A percentile compares a stretch with the other conserved stretches of the same genome.
These are phyloP conservation scores for Dendryphion nanum DNA, from an alignment of 2,329 filamentous ascomycete species.

Conservation along the genomic window DNA sequence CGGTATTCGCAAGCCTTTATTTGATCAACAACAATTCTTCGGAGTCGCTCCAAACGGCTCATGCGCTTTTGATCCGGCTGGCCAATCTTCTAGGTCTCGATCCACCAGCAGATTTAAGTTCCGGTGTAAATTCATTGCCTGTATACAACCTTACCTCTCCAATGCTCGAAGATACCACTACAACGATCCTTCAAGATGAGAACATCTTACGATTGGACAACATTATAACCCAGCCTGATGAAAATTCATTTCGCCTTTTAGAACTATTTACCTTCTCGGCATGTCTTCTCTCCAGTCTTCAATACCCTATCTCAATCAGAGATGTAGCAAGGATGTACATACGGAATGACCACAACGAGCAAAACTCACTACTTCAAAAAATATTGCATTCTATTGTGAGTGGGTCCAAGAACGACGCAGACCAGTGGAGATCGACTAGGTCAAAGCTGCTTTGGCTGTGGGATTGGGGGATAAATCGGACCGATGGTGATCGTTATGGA, in stretches of 20 bases:
- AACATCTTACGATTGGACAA: conserved; percentile 60
- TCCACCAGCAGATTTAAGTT: conserved; percentile 48
- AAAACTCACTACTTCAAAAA: conserved; percentile 58
- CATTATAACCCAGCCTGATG: conserved; percentile 61
- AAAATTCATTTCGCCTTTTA: conserved; percentile 58
- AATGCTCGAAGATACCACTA: conserved; percentile 28
- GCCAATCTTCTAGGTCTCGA: conserved; percentile 61
- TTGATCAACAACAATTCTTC: conserved; percentile 59
- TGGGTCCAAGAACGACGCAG: conserved; percentile 60
- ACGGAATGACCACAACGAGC: conserved; percentile 62
- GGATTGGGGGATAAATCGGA: conserved; percentile 62
- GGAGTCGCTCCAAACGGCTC: conserved; percentile 60
- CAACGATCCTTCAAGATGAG: conserved; percentile 40
- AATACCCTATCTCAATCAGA: conserved; percentile 41
- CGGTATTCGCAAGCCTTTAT: conserved; percentile 67
- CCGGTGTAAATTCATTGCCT: conserved; percentile 42
- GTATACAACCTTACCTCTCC: conserved; percentile 39
- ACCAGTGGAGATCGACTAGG: conserved; percentile 50
- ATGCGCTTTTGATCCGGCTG: conserved; percentile 60
- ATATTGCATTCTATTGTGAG: conserved; percentile 57
- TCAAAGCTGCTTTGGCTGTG: conserved; percentile 71
- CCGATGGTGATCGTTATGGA: conserved; percentile 37
- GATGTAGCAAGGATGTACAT: conserved; percentile 60
- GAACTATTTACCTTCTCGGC: conserved; percentile 59
- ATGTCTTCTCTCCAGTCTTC: conserved; percentile 43